These are phyloP conservation scores for Peronospora belbahrii DNA, from an alignment of 352 stramenopile genomes.

Conservation along the genomic window DNA sequence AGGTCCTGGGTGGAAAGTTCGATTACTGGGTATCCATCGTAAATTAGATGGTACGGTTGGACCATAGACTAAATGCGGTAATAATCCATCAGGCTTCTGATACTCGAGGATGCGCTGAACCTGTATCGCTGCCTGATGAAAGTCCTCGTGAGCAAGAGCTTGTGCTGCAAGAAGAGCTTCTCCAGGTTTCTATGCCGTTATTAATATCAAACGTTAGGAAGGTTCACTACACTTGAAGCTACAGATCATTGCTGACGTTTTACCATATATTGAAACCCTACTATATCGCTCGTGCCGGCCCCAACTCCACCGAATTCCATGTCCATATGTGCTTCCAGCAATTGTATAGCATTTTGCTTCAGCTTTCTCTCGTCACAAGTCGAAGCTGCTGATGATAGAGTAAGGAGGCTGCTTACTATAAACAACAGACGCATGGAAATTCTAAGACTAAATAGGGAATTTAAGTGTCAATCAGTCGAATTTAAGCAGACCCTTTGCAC, in stretches of 20 bases:
- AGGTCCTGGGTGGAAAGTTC: constrained; percentile 73
- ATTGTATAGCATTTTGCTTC: constrained; percentile 29
- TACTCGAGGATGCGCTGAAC: constrained; percentile 65
- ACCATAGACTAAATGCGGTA: constrained; percentile 74
- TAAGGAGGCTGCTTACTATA: constrained; percentile 1
- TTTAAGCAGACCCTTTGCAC: background rate
- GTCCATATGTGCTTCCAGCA: constrained; percentile 49
- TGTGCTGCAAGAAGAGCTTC: constrained; percentile 74
- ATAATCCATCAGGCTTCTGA: constrained; percentile 41
- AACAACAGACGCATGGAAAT: constrained; percentile 1
- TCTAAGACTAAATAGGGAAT: background rate
- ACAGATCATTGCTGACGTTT: background rate
- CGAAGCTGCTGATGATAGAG: constrained; percentile 3
- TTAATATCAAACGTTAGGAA: background rate
- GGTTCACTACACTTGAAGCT: background rate
- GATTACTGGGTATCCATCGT: constrained; percentile 53
- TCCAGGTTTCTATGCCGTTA: constrained; percentile 45
- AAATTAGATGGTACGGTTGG: constrained; percentile 42
- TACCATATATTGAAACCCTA: constrained; percentile 79
- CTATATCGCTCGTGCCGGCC: constrained; percentile 32
- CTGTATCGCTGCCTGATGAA: constrained; percentile 44
- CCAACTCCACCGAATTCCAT: constrained; percentile 62
- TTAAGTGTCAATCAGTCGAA: background rate
- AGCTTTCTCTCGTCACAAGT: constrained; percentile 46
- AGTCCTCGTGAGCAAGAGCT: constrained; percentile 73